Conservation (phyloP, 345 rosid genomes). For the Abelmoschus esculentus region DNA sequence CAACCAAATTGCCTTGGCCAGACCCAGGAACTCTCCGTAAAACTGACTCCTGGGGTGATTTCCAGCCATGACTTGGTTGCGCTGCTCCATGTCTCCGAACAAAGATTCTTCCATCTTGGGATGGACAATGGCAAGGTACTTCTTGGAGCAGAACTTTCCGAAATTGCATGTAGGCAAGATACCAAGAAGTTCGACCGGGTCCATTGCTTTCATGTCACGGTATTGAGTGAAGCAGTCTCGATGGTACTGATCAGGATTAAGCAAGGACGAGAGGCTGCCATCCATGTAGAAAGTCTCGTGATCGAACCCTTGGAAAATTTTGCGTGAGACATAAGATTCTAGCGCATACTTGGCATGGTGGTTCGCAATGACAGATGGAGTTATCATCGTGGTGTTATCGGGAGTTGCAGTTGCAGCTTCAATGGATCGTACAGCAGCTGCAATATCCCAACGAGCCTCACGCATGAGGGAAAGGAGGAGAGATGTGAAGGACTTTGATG, state of each 20-base stretch:
- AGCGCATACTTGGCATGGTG: conserved; percentile 85
- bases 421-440: conserved; percentile 88
- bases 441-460: conserved; percentile 86
- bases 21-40: conserved; percentile 64
- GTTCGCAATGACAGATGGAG: conserved; percentile 44
- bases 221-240: conserved; percentile 78
- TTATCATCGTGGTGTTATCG: conserved; percentile 21
- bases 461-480: conserved; percentile 78
- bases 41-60: conserved; percentile 79
- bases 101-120: conserved; percentile 93
- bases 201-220: conserved; percentile 91
- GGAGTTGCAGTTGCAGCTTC: conserved; percentile 59
- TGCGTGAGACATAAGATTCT: conserved; percentile 67
- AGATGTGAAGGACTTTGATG: conserved; percentile 71
- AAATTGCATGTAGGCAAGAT: conserved; percentile 77
- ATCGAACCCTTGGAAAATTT: conserved; percentile 78
- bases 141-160: conserved; percentile 81
- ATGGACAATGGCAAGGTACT: conserved; percentile 75
- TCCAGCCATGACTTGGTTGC: conserved; percentile 51
- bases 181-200: conserved; percentile 80
- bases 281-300: conserved; percentile 94
- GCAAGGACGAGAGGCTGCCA: conserved; percentile 72
- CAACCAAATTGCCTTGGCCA: conserved; percentile 85
- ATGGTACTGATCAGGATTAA: conserved; percentile 74
- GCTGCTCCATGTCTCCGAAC: conserved; percentile 79